Base-by-base conservation (phyloP, 441 rosid genomes). In the Arabidopsis lyrata region DNA sequence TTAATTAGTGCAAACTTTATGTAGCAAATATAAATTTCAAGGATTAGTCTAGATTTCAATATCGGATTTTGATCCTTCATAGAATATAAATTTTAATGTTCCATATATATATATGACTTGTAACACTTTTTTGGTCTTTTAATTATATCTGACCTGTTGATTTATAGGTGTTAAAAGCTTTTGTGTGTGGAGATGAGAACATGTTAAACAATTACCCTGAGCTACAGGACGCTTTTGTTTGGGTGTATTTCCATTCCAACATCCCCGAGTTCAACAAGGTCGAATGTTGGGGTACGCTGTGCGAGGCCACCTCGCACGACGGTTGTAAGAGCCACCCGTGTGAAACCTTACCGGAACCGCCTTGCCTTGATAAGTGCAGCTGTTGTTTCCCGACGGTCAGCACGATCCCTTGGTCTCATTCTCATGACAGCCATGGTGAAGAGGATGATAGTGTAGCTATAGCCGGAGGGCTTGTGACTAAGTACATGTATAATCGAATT, bases 231-330 rank as follows among this genome's bases (percentile, higher is more conserved):
- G 84, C 95, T 12, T 80, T 75, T 66, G 99, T 92, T 4, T 94
- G 94, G 92, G 96, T 90, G 55, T 90, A 91, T 58, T 94, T 91
- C 71, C 97, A 94, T 52, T 94, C 99, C 7, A 94, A 85, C 71
- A 74, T 85, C 50, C 78, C 83, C 8, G 90, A 94, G 79, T 94
- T 81, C 88, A 89, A 87, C 83, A 88, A 55, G 66, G 86, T 81
- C 2, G 93, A 94, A 72, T 92, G 97, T 62, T 92, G 95, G 99
- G 97, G 97, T 0, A 88, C 90, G 6, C 83, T 92, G 10, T 81
- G 75, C 65, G 84, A 81, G 11, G 89, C 97, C 0, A 81, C 77
- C 7, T 83, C 76, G 0, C 80, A 78, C 10, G 15, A 71, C 20
- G 68, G 31, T 34, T 8, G 65, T 14, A 50, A 76, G 63, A 10